A percentile compares a stretch with the other conserved stretches of the same genome.
phyloP scores from a whole-genome alignment of 495 filamentous ascomycete species.

The Cladorrhinum samala region DNA sequence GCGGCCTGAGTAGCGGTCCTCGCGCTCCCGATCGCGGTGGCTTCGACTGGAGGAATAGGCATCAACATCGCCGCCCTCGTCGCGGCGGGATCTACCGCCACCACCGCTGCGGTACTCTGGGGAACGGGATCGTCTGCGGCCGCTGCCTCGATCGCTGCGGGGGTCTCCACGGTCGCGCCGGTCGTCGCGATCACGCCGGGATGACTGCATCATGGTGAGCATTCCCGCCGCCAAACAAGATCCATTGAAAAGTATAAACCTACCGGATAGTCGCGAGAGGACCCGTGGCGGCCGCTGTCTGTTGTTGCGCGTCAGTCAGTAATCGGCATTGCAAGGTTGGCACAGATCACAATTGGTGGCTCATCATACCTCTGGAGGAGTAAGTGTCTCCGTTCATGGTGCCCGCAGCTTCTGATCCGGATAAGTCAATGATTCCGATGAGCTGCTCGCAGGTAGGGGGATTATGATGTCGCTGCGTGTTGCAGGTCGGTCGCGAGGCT shows the following conservation, averaged over 20 bases:
- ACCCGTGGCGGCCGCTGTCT: slow-evolving; percentile 60
- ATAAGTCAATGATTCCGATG: slow-evolving; percentile 10
- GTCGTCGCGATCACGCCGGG: slow-evolving; percentile 47
- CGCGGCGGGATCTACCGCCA: slow-evolving; percentile 43
- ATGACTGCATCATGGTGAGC: slow-evolving; percentile 13
- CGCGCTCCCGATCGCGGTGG: slow-evolving; percentile 85
- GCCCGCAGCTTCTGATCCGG: slow-evolving; percentile 15
- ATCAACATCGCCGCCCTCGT: slow-evolving; percentile 64
- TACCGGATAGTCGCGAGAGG: slow-evolving; percentile 69
- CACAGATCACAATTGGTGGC: not conserved
- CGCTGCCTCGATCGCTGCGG: slow-evolving; percentile 47
- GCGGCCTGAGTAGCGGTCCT: slow-evolving; percentile 73
- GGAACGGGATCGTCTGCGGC: slow-evolving; percentile 69
- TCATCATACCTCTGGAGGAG: slow-evolving; percentile 64
- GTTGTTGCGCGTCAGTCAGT: slow-evolving; percentile 23
- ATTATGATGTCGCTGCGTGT: slow-evolving; percentile 3
- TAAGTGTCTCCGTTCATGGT: slow-evolving; percentile 88
- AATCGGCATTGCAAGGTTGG: not conserved
- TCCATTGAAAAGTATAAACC: slow-evolving; percentile 18
- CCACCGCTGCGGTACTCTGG: slow-evolving; percentile 54
- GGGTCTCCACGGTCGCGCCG: slow-evolving; percentile 34
- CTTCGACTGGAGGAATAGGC: slow-evolving; percentile 85
- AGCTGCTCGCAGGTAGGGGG: not conserved
- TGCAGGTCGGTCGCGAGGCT: slow-evolving; percentile 28
- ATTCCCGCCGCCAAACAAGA: not conserved